A percentile compares a stretch with the other conserved stretches of the same genome.
phyloP scores from a whole-genome alignment of 805 yeast genomes.

The Ogataea pignaliae region DNA sequence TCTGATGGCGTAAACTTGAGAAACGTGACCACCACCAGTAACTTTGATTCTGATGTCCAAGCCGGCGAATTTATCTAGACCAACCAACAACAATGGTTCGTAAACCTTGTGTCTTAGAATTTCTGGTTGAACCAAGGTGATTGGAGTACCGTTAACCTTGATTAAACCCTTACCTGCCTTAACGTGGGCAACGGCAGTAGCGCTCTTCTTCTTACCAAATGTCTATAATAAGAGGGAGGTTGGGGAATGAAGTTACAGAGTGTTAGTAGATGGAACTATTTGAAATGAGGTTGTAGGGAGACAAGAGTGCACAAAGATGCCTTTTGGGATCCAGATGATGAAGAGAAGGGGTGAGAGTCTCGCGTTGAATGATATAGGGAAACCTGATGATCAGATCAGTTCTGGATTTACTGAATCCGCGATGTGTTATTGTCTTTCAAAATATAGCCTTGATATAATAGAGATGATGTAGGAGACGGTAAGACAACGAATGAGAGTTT shows the following conservation, averaged over 20 bases:
- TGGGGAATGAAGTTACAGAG: no score
- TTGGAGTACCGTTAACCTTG: slow-evolving; percentile 99
- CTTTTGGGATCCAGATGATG: no score
- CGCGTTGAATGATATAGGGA: no score
- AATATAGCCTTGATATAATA: no score
- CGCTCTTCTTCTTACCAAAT: slow-evolving; percentile 99
- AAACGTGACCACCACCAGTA: slow-evolving; percentile 99
- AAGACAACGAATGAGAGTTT: no score
- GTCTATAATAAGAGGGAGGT: slow-evolving; percentile 51
- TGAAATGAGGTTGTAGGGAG: no score
- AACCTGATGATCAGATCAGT: no score
- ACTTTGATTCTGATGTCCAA: slow-evolving; percentile 98
- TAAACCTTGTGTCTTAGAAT: slow-evolving; percentile 98
- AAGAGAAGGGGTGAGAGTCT: no score
- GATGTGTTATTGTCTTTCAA: no score
- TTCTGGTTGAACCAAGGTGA: slow-evolving; percentile 98
- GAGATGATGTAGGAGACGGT: no score
- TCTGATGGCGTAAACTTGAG: slow-evolving; percentile 99
- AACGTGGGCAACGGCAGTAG: slow-evolving; percentile 99
- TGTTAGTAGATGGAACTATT: slow-evolving; percentile 16
- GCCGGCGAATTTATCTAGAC: slow-evolving; percentile 97
- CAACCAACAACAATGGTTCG: slow-evolving; percentile 98
- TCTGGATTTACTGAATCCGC: no score
- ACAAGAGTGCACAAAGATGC: no score
- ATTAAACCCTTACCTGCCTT: slow-evolving; percentile 99